Evolutionary conservation across 495 filamentous ascomycete genomes (phyloP), one percentile per base, ranked within the genome.

Genomic region (Penicillium atrosanguineum): DNA sequence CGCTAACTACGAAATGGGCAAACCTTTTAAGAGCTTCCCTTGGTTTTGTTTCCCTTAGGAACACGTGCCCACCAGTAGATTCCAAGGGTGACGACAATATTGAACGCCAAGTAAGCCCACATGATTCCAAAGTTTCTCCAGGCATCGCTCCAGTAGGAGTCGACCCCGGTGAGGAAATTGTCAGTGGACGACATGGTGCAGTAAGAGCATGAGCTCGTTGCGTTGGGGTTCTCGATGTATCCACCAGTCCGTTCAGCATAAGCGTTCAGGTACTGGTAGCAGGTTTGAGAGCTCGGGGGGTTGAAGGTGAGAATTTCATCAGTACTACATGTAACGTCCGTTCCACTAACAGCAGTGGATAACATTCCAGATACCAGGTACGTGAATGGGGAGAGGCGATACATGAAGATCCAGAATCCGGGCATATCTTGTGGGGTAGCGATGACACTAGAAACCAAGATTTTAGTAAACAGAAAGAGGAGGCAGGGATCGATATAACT

Each of bases 361-460:
- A 90, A 53, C 74, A 90, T 82, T 25, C 78, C 82, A 18, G 73
- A 78, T 11, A 90, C 80, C 1, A 88, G 71, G 50, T 91, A 90
- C 0, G 83, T 87, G 57, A 90, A 83, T 14, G 88, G 87, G 3
- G 84, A 87, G 56, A 89, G 74, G 36, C 85, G 84, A 67, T 90
- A 89, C 84, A 90, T 87, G 74, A 90, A 91, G 62, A 88, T 88
- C 88, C 87, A 91, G 79, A 91, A 91, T 23, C 79, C 67, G 12
- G 87, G 87, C 46, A 89, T 75, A 0, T 72, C 67, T 1, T 68
- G 55, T 0, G 87, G 85, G 15, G 67, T 78, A 43, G 85, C 84
- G 57, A 93, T 81, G 50, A 91, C 86, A 79, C 85, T 74, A 45
- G n/a, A n/a, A n/a, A n/a, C n/a, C n/a, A n/a, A n/a, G n/a, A n/a